Base-by-base conservation (phyloP, 345 rosid species). In the Reutealis trisperma region DNA sequence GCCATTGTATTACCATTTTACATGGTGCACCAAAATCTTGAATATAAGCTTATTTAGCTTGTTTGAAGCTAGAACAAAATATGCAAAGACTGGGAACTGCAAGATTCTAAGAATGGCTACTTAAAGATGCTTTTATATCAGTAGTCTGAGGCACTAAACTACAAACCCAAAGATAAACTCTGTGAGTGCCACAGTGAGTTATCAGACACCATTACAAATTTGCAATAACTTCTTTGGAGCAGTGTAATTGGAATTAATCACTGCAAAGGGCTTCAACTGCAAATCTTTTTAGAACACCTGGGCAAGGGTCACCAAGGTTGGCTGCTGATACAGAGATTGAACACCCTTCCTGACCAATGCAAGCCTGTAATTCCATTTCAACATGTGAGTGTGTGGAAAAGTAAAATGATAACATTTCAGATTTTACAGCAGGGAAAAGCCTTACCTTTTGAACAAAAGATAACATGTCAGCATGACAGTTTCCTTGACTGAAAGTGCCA, bases 211-310 rank as follows among this genome's bases (percentile, higher is more conserved):
- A 67, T 44, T 41, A n/a, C 25, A 44, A 34, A 34, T 34, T 34
- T 34, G 41, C 41, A 34, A 34, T 34, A 6, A 30, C 13, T 32
- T 14, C 58, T 0, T n/a, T 37, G 58, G 32, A 45, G 27, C 69
- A 32, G 41, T 34, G 10, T 58, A 27, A 41, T 0, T 73, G 24
- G 25, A 75, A 47, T 81, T 73, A 76, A 22, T 61, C 64, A 13
- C 83, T 77, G 76, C 92, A 87, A 37, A 86, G 74, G 66, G 85
- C 92, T 83, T 87, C 89, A 66, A 89, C 79, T 8, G 86, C 89
- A 58, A 89, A 73, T 73, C 77, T 80, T 77, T 89, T 90, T 16
- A 45, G 44, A 69, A 78, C 72, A 47, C 83, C 84, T 21, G 91
- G 91, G 65, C 91, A 89, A 0, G 88, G 87, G 37, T 87, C 80